A percentile compares a stretch with the other conserved stretches of the same genome.
phyloP scores from a whole-genome alignment of 805 yeast genomes.

The Jamesozyma lodderae region DNA sequence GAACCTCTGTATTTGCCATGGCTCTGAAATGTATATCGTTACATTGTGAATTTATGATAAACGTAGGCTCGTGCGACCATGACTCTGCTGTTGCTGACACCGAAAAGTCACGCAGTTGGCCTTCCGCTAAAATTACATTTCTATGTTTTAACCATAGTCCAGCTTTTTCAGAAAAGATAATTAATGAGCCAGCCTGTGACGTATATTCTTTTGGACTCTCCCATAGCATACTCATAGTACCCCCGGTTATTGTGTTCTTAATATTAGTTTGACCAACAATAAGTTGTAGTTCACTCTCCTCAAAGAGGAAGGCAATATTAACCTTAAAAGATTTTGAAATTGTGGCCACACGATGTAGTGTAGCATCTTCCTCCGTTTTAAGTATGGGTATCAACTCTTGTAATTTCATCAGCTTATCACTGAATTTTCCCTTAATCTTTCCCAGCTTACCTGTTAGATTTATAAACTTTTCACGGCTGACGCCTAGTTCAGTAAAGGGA shows the following conservation, averaged over 20 bases:
- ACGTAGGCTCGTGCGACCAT: slow-evolving; percentile 9
- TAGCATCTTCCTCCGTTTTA: slow-evolving; percentile 1
- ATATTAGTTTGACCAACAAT: slow-evolving; percentile 13
- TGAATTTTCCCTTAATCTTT: slow-evolving; percentile 21
- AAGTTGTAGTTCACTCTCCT: slow-evolving; percentile 16
- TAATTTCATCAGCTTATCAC: slow-evolving; percentile 15
- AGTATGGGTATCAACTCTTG: slow-evolving; percentile 6
- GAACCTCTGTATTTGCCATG: slow-evolving; percentile 14
- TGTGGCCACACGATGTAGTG: neutral
- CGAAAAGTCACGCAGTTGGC: slow-evolving; percentile 15
- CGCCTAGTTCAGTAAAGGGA: slow-evolving; percentile 6
- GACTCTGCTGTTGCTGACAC: slow-evolving; percentile 15
- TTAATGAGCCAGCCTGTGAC: slow-evolving; percentile 18
- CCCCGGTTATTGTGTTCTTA: slow-evolving; percentile 9
- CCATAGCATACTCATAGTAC: slow-evolving; percentile 14
- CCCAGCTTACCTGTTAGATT: slow-evolving; percentile 19
- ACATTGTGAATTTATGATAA: slow-evolving; percentile 14
- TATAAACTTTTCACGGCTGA: slow-evolving; percentile 11
- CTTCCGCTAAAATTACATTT: slow-evolving; percentile 13
- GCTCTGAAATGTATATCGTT: slow-evolving; percentile 17
- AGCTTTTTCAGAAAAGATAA: slow-evolving; percentile 14
- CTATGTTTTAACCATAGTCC: slow-evolving; percentile 17
- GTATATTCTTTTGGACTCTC: slow-evolving; percentile 18
- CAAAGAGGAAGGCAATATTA: slow-evolving; percentile 14
- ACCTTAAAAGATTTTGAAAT: slow-evolving; percentile 11